Evolutionary conservation across 73 alveolate species (phyloP).

Genomic region (Symbiodinium pilosum): DNA sequence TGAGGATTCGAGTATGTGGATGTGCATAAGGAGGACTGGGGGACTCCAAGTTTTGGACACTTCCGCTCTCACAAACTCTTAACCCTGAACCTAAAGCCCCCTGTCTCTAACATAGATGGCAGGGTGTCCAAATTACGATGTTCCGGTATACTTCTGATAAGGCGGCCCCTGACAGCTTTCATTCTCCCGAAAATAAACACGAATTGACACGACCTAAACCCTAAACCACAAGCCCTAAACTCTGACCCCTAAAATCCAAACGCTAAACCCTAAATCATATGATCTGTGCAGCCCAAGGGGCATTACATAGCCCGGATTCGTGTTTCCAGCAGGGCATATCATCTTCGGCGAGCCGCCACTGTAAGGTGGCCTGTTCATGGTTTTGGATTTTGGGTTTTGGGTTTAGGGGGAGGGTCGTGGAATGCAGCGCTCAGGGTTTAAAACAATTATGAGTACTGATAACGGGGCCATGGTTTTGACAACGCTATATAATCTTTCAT

Average conservation of each 20-base stretch:
- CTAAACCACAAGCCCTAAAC: not conserved
- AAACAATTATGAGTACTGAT: not conserved
- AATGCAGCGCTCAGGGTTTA: not conserved
- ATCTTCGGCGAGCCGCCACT: constrained; percentile 72
- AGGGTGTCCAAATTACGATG: no score
- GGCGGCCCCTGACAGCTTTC: no score
- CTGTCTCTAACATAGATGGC: no score
- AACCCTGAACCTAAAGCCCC: no score
- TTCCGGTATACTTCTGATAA: no score
- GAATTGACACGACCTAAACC: no score
- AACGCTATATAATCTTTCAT: not conserved
- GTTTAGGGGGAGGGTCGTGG: not conserved
- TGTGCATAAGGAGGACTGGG: no score
- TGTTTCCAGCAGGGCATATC: constrained; percentile 80
- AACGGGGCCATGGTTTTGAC: not conserved
- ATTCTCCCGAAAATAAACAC: no score
- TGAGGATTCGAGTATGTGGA: no score
- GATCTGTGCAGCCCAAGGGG: not conserved
- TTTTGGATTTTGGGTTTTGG: not conserved
- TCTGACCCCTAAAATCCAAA: not conserved
- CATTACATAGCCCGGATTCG: constrained; percentile 75
- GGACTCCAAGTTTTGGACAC: no score
- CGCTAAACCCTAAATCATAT: not conserved
- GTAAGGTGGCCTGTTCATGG: constrained; percentile 21
- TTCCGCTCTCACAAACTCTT: no score